Evolutionary conservation across 495 filamentous ascomycete genomes (phyloP).

Genomic region (Daldinia bambusicola): DNA sequence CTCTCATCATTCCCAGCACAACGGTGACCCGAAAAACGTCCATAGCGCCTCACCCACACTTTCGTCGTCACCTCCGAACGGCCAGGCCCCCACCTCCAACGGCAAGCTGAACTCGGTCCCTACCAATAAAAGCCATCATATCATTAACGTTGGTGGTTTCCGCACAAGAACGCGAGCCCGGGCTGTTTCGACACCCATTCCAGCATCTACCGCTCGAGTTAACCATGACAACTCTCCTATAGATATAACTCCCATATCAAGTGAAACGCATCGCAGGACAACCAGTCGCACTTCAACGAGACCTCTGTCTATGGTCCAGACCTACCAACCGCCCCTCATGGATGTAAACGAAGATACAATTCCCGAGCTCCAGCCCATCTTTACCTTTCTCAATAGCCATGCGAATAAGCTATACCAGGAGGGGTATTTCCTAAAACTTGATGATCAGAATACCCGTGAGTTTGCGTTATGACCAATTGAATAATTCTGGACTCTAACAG

Average conservation of each 20-base stretch:
- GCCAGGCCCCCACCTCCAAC: conserved; percentile 19
- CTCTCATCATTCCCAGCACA: conserved; percentile 43
- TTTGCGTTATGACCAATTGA: conserved; percentile 29
- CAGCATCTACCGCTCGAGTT: conserved; percentile 47
- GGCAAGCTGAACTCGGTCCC: conserved; percentile 32
- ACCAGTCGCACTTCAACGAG: conserved; percentile 55
- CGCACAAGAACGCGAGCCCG: conserved; percentile 42
- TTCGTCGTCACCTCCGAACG: conserved; percentile 50
- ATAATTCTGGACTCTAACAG: conserved; percentile 37
- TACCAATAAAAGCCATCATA: conserved; percentile 47
- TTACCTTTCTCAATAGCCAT: conserved; percentile 93
- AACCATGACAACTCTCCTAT: conserved; percentile 51
- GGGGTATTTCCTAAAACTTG: conserved; percentile 95
- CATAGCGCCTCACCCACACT: conserved; percentile 56
- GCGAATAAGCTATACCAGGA: conserved; percentile 97
- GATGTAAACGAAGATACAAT: conserved; percentile 84
- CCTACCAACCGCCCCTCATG: conserved; percentile 89
- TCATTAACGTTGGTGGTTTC: conserved; percentile 44
- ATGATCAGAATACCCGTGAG: conserved; percentile 90
- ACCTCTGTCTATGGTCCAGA: conserved; percentile 73
- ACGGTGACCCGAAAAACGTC: conserved; percentile 43
- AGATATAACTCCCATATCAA: conserved; percentile 37
- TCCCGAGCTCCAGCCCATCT: conserved; percentile 93
- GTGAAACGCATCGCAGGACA: conserved; percentile 42
- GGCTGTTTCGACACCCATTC: conserved; percentile 44